Evolutionary conservation across 2,329 filamentous ascomycete genomes (phyloP), one percentile per base, ranked within the genome.

Genomic region (Penicillium nordicum): DNA sequence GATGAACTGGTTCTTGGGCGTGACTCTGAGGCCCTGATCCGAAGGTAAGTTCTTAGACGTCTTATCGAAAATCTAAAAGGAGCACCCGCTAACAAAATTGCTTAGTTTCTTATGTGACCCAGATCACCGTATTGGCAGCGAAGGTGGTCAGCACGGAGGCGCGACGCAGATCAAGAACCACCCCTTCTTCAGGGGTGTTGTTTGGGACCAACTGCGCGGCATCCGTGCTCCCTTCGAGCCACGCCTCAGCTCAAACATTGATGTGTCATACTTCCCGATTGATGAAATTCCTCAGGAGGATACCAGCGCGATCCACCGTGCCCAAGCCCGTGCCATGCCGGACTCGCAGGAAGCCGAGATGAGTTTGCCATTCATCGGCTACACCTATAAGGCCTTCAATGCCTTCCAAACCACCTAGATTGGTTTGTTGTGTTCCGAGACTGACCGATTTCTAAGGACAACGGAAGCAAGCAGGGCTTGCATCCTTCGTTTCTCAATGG

Each of bases 211-310:
- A 66, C 82, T 99, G 64, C 90, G 94, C 62, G 87, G 88, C 58
- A 97, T 99, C 69, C 88, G 92, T 37, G 94, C 94, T 57, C 94
- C 94, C 0, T 99, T 99, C 72, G 93, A 97, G 78, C 94, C 94
- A 3, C 91, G 92, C 69, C 81, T 99, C 62, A 89, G 89, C 58
- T 96, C 91, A 61, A 94, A 94, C 74, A 89, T 96, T 68, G 94
- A 99, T 72, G 96, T 94, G 21, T 93, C 92, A 45, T 97, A 99
- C 81, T 99, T 99, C 86, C 94, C 94, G 10, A 97, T 92, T 50
- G 94, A 99, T 71, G 94, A 99, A 76, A 97, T 99, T 71, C 92
- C 96, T 67, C 93, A 97, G 79, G 93, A 92, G 53, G 92, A 97
- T 74, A 96, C 92, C 62, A 91, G 89, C 54, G 94, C 92, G 25